phyloP scores from a whole-genome alignment of 1,284 basidiomycete species.

The Leccinum subfulvum region DNA sequence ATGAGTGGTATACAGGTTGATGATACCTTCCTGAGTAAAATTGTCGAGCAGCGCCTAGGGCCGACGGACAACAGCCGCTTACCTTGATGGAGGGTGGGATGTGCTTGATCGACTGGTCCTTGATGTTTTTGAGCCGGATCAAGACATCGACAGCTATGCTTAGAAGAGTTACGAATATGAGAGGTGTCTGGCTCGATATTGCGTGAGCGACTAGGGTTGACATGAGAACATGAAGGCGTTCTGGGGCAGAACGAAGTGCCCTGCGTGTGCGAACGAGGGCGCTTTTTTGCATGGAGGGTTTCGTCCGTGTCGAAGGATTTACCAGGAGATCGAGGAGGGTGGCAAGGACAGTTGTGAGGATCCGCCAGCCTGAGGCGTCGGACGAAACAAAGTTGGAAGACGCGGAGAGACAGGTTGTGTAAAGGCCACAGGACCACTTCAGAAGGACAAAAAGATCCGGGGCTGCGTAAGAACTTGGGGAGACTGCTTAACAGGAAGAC shows the following conservation, averaged over 20 bases:
- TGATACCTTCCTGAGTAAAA: conserved; percentile 44
- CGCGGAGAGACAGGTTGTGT: conserved; percentile 46
- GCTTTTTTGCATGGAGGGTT: conserved; percentile 59
- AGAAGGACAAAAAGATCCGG: conserved; percentile 70
- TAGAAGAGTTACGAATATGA: conserved; percentile 52
- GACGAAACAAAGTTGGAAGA: conserved; percentile 46
- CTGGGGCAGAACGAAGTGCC: conserved; percentile 57
- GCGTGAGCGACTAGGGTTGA: conserved; percentile 47
- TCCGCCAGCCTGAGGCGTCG: conserved; percentile 41
- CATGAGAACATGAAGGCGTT: conserved; percentile 48
- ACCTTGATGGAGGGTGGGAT: conserved; percentile 26
- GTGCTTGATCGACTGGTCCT: conserved; percentile 37
- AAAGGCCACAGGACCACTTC: conserved; percentile 71
- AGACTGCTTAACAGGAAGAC: conserved; percentile 4
- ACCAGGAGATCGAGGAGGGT: conserved; percentile 59
- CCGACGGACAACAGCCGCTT: background rate
- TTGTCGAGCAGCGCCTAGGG: background rate
- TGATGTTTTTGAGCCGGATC: conserved; percentile 54
- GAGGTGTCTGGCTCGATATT: conserved; percentile 49
- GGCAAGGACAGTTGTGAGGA: conserved; percentile 54
- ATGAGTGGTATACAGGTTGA: conserved; percentile 49
- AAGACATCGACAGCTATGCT: conserved; percentile 63
- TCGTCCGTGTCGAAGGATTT: conserved; percentile 49
- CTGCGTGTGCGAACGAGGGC: conserved; percentile 60
- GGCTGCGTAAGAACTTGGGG: conserved; percentile 57